These are phyloP conservation scores for Coleophoma crateriformis DNA, from an alignment of 2,329 filamentous ascomycete species.

Conservation along the genomic window DNA sequence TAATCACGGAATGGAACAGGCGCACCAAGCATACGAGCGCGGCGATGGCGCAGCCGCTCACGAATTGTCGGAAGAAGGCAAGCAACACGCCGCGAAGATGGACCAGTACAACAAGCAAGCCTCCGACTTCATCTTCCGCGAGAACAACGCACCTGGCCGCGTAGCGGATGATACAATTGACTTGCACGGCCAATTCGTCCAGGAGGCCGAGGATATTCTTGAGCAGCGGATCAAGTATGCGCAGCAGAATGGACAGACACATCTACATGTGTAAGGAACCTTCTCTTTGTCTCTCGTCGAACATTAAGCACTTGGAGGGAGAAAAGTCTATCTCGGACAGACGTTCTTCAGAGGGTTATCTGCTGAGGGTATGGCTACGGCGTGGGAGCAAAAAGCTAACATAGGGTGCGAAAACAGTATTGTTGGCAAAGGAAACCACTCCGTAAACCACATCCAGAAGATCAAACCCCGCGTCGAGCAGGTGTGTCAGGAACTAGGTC, in stretches of 20 bases:
- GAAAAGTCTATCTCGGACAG: background rate
- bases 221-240: slow-evolving; percentile 80
- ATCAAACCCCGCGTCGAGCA: slow-evolving; percentile 93
- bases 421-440: slow-evolving; percentile 93
- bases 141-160: slow-evolving; percentile 78
- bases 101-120: slow-evolving; percentile 88
- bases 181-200: slow-evolving; percentile 88
- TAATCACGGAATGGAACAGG: slow-evolving; percentile 33
- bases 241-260: slow-evolving; percentile 64
- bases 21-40: slow-evolving; percentile 72
- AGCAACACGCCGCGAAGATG: slow-evolving; percentile 77
- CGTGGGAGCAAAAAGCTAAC: background rate
- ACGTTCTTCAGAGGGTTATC: too few species aligned
- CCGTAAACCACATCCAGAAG: slow-evolving; percentile 75
- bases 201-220: slow-evolving; percentile 89
- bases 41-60: slow-evolving; percentile 85
- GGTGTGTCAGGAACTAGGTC: slow-evolving; percentile 74
- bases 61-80: slow-evolving; percentile 77
- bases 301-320: background rate
- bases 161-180: slow-evolving; percentile 82
- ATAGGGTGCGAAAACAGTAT: slow-evolving; percentile 44
- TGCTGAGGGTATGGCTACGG: background rate
- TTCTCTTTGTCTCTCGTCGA: slow-evolving; percentile 2
- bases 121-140: slow-evolving; percentile 89
- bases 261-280: slow-evolving; percentile 68